These are phyloP conservation scores for Tuber borchii DNA, from an alignment of 495 filamentous ascomycete species.

Conservation along the genomic window DNA sequence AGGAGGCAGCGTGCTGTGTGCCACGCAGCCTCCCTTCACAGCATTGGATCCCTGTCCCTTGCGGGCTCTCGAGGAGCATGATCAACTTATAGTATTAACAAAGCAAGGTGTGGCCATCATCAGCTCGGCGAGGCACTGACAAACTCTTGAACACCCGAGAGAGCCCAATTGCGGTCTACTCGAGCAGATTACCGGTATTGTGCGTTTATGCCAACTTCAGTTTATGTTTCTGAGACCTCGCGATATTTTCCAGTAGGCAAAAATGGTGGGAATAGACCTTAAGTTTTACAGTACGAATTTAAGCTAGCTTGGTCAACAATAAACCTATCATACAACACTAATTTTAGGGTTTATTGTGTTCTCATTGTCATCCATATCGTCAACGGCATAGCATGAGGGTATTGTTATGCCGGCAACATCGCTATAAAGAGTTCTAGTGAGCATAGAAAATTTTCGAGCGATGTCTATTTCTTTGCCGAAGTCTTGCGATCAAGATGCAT, in stretches of 20 bases:
- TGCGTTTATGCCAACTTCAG: too few relatives aligned
- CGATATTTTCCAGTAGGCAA: too few relatives aligned
- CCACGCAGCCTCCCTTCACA: neutral
- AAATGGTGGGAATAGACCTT: too few relatives aligned
- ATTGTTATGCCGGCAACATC: neutral
- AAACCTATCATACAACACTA: neutral
- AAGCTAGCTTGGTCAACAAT: too few relatives aligned
- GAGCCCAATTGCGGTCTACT: too few relatives aligned
- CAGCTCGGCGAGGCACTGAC: too few relatives aligned
- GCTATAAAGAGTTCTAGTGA: neutral
- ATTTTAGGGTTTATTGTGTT: neutral
- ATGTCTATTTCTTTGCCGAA: neutral
- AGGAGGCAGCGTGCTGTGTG: neutral
- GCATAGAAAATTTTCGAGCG: neutral
- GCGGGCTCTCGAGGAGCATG: too few relatives aligned
- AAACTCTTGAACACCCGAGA: accelerated
- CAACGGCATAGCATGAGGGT: neutral
- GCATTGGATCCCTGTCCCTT: neutral
- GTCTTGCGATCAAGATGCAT: neutral
- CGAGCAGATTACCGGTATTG: too few relatives aligned
- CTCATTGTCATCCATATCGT: neutral
- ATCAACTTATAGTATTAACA: neutral
- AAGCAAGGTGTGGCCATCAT: neutral
- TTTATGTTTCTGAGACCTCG: too few relatives aligned
- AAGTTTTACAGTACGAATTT: neutral